A percentile compares a stretch with the other conserved stretches of the same genome.
Conservation (phyloP, 352 stramenopile species). For the Globisporangium carolinianum region DNA sequence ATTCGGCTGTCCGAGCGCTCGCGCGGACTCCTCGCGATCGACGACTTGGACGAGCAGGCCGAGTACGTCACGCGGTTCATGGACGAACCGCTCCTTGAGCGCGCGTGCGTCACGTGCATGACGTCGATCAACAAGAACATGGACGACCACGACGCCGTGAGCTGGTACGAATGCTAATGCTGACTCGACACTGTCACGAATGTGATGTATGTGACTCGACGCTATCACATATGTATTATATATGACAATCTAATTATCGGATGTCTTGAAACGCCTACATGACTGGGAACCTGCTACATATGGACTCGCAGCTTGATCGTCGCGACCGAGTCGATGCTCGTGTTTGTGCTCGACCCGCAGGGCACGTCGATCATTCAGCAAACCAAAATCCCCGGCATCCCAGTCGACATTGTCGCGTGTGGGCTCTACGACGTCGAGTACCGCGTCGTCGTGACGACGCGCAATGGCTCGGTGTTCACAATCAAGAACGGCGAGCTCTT, state of each 20-base stretch:
- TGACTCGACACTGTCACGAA: too few relatives aligned
- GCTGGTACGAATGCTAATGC: conserved; percentile 29
- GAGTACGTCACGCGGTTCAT: conserved; percentile 80
- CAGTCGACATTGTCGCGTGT: conserved; percentile 68
- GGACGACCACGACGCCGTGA: conserved; percentile 74
- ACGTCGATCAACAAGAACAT: conserved; percentile 86
- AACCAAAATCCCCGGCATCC: conserved; percentile 57
- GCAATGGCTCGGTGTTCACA: conserved; percentile 82
- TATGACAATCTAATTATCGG: too few relatives aligned
- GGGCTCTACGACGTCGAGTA: conserved; percentile 81
- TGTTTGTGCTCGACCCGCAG: conserved; percentile 72
- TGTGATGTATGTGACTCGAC: too few relatives aligned
- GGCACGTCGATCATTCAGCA: conserved; percentile 67
- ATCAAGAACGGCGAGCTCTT: conserved; percentile 89
- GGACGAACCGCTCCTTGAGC: conserved; percentile 67
- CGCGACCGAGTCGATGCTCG: conserved; percentile 76
- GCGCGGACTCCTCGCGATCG: conserved; percentile 62
- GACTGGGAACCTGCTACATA: not conserved
- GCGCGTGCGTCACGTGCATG: conserved; percentile 82
- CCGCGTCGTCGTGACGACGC: conserved; percentile 80
- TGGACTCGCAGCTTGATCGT: conserved; percentile 41
- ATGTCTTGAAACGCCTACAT: too few relatives aligned
- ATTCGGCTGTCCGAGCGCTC: conserved; percentile 68
- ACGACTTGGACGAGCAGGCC: conserved; percentile 77
- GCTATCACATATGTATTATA: too few relatives aligned